Conservation (phyloP, 1,139 yeast species). For the Geotrichum histeridarum region DNA sequence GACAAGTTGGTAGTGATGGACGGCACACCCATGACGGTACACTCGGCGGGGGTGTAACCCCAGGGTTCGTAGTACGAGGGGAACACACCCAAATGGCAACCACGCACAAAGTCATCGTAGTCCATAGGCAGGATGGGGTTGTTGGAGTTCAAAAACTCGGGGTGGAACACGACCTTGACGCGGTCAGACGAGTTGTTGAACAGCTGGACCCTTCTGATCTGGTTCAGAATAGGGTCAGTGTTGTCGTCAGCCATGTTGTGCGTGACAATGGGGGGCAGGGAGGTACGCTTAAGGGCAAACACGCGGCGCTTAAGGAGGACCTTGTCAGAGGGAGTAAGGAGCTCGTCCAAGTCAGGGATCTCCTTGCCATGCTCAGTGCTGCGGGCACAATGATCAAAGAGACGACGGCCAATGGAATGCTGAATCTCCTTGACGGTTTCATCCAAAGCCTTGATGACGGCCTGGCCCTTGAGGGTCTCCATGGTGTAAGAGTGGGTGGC, state of each 20-base stretch:
- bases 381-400: constrained; percentile 87
- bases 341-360: constrained; percentile 66
- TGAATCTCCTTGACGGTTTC: constrained; percentile 87
- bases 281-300: constrained; percentile 81
- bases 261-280: constrained; percentile 94
- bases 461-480: constrained; percentile 93
- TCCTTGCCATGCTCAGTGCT: constrained; percentile 58
- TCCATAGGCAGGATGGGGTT: constrained; percentile 91
- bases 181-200: constrained; percentile 88
- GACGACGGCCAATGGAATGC: constrained; percentile 75
- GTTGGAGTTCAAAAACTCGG: constrained; percentile 91
- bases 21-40: constrained; percentile 99
- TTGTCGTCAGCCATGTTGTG: constrained; percentile 95
- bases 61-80: constrained; percentile 98
- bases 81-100: constrained; percentile 96
- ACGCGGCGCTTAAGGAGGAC: constrained; percentile 88
- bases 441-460: constrained; percentile 87
- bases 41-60: constrained; percentile 99
- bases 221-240: constrained; percentile 84
- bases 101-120: constrained; percentile 96
- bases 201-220: constrained; percentile 84
- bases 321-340: constrained; percentile 82
- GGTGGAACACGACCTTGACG: constrained; percentile 94
- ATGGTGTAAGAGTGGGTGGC: constrained; percentile 89
- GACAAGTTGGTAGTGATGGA: constrained; percentile 95